These are phyloP conservation scores for Vigna nakashimae DNA, from an alignment of 306 rosid genomes.

Conservation along the genomic window DNA sequence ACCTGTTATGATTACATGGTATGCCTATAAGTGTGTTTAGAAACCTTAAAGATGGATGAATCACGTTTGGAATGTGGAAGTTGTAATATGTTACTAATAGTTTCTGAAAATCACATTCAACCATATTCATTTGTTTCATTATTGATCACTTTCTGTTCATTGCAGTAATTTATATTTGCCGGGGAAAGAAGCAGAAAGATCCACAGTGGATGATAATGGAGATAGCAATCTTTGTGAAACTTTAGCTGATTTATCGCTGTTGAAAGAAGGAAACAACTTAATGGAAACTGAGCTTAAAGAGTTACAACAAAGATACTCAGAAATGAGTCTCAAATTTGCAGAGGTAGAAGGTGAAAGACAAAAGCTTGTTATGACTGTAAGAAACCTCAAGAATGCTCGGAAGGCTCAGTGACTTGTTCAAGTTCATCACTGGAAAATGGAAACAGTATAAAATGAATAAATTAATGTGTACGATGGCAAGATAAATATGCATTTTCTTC, in stretches of 20 bases:
- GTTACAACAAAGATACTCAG: constrained; percentile 96
- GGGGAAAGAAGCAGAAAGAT: constrained; percentile 44
- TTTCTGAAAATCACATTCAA: no score
- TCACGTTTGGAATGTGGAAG: no score
- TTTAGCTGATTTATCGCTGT: constrained; percentile 52
- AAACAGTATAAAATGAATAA: constrained; percentile 58
- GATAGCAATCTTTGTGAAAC: constrained; percentile 42
- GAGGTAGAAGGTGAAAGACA: constrained; percentile 99
- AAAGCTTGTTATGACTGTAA: constrained; percentile 87
- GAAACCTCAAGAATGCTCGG: constrained; percentile 75
- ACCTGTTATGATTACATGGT: constrained; percentile 1
- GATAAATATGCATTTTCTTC: constrained; percentile 39
- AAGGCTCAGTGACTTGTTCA: constrained; percentile 52
- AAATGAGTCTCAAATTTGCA: constrained; percentile 95
- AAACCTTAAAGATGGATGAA: no score
- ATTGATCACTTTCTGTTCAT: constrained; percentile 31
- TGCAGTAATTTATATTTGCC: constrained; percentile 49
- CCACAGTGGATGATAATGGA: constrained; percentile 25
- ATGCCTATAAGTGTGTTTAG: neutral
- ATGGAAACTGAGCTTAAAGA: constrained; percentile 88
- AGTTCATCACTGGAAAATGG: constrained; percentile 1
- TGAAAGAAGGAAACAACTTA: constrained; percentile 65
- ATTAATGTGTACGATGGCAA: constrained; percentile 55
- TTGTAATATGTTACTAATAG: no score
- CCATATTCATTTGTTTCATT: constrained; percentile 14